phyloP scores from a whole-genome alignment of 2,329 filamentous ascomycete genomes.

The Calonectria crousiana region DNA sequence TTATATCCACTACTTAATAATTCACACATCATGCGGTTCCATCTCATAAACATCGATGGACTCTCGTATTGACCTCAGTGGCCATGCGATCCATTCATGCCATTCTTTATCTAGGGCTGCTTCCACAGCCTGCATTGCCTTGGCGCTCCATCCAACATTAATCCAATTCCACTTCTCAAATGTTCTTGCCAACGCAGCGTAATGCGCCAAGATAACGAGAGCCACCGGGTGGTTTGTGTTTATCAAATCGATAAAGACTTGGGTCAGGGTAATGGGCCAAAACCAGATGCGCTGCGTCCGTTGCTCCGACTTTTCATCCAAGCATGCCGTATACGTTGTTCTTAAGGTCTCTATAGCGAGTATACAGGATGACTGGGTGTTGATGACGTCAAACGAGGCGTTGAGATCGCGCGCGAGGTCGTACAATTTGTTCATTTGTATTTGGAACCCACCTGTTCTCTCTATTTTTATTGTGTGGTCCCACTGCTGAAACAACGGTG shows the following conservation, averaged over 20 bases:
- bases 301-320: neutral
- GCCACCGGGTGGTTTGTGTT: constrained; percentile 28
- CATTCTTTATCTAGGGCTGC: constrained; percentile 20
- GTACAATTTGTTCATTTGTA: constrained; percentile 23
- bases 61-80: constrained; percentile 21
- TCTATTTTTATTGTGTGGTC: neutral
- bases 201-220: constrained; percentile 29
- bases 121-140: constrained; percentile 18
- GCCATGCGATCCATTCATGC: constrained; percentile 30
- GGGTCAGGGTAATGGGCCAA: constrained; percentile 31
- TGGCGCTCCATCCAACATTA: constrained; percentile 26
- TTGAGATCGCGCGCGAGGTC: constrained; percentile 22
- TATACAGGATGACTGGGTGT: constrained; percentile 28
- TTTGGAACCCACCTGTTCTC: constrained; percentile 25
- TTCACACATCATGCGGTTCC: neutral
- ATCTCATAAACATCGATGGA: constrained; percentile 30
- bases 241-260: constrained; percentile 30
- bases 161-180: constrained; percentile 30
- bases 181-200: constrained; percentile 26
- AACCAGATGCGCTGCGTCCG: constrained; percentile 27
- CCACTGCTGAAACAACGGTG: constrained; percentile 15
- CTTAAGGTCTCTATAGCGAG: constrained; percentile 28
- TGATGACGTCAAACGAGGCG: constrained; percentile 28
- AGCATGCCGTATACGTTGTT: constrained; percentile 19
- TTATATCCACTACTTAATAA: neutral